Base-by-base conservation (phyloP, 2,329 filamentous ascomycete species). In the Claviceps spartinae region DNA sequence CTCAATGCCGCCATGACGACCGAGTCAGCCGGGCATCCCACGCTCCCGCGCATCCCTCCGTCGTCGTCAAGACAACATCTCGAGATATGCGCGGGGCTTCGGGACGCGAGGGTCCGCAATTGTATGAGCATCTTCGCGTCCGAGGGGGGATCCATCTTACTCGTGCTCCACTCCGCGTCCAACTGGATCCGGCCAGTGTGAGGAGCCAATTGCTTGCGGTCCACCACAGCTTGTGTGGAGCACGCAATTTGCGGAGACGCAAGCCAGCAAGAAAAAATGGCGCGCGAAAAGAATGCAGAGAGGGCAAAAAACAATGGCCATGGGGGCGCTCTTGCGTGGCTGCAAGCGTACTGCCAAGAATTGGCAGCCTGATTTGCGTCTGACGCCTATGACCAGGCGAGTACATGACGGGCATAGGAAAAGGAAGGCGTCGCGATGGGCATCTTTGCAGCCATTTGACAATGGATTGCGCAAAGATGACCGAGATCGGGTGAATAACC, bases 151-250 rank as follows among this genome's bases (percentile, higher is more conserved):
- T 59, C 30, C 30, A 34, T 34, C 30, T 34, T 11, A 34, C 9
- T 11, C 3, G 30, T 34, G 40, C 47, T 51, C 22, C 30, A 50
- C 41, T 24, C 20, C 20, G 34, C 26, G 55, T 54, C 61, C 60
- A 62, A 59, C 4, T 50, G 54, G 52, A 49, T 49, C 54, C 52
- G 53, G 44, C 56, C 57, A 59, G 54, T 58, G 60, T 57, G 20
- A 54, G 55, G 51, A 55, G 55, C 59, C 62, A 62, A 61, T 63
- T 54, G 57, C 56, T 54, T 30, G 46, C 55, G 56, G 55, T 54
- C 55, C 57, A 60, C 54, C 45, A 42, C 51, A 66, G 64, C 64
- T 67, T 55, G 51, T 64, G 65, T 65, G 65, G 65, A 57, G 53
- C 60, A 46, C 37, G 54, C 52, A 67, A 67, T 65, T 61, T 65